phyloP scores from a whole-genome alignment of 116 monocot genomes.

The Iris pallida region DNA sequence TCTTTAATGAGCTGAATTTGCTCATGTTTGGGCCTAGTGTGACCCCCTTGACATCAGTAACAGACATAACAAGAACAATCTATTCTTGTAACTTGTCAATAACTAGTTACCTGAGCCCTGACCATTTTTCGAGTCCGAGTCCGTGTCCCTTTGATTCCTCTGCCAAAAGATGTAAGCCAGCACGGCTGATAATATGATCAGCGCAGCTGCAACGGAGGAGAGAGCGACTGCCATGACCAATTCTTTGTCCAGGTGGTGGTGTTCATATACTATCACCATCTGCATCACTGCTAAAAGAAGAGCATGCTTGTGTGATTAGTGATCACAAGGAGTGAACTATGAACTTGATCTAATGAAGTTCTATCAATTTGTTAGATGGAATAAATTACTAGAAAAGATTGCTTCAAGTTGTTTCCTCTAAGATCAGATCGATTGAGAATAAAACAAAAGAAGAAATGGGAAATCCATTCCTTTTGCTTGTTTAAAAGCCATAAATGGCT shows the following conservation, averaged over 20 bases:
- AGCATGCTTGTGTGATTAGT: not conserved
- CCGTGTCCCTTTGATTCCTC: conserved; percentile 24
- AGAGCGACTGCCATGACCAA: conserved; percentile 39
- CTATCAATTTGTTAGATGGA: not conserved
- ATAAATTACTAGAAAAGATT: not conserved
- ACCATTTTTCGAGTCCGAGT: conserved; percentile 24
- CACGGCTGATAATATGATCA: conserved; percentile 29
- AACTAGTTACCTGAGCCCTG: conserved; percentile 38
- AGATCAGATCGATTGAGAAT: not conserved
- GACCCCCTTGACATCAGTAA: conserved; percentile 41
- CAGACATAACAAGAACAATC: not conserved
- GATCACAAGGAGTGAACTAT: too few relatives aligned
- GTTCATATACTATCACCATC: conserved; percentile 14
- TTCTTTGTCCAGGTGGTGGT: conserved; percentile 47
- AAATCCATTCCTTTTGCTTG: too few relatives aligned
- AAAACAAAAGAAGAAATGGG: not conserved
- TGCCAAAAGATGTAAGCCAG: conserved; percentile 44
- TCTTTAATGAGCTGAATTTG: conserved; percentile 65
- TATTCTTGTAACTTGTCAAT: not conserved
- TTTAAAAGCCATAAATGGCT: too few relatives aligned
- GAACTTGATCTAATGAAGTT: not conserved
- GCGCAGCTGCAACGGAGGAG: conserved; percentile 28
- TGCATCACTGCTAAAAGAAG: conserved; percentile 32
- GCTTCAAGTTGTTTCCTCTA: not conserved
- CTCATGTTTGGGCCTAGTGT: conserved; percentile 47